Base-by-base conservation (phyloP, 148 eudicot species). In the Rhododendron molle region DNA sequence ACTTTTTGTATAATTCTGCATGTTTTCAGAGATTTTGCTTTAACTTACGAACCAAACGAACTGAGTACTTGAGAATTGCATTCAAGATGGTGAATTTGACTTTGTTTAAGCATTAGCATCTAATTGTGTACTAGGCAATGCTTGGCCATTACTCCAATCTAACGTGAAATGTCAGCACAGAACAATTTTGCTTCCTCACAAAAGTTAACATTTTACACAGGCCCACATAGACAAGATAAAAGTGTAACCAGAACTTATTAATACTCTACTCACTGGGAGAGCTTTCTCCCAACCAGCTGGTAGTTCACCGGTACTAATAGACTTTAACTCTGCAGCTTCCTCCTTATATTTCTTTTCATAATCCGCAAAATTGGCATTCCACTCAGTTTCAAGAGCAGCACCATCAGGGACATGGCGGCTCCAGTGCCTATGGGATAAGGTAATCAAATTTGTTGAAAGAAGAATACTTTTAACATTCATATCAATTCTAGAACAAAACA, bases 211-310 rank as follows among this genome's bases (percentile, higher is more conserved):
- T 81, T 72, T 16, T 44, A 23, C n/a, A 49, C 67, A 21, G 67
- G 28, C 28, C 16, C 13, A 10, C 62, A 15, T 47, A 32, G 65
- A 30, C 32, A 38, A 38, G 40, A 38, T 60, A 32, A 46, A 32
- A 20, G 85, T 7, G 78, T 20, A 20, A 71, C 43, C 23, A 67
- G 40, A 30, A 60, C 32, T 3, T 15, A 46, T 38, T 20, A 81
- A 79, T 50, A 8, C 67, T 89, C 54, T 83, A 92, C 99, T 91
- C 67, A 97, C 99, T 73, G 99, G 99, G 78, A 97, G 93, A 87
- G 98, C 96, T 65, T 94, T 94, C 89, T 95, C 99, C 99, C 99
- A 97, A 50, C 94, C 98, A 88, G 95, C 91, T 30, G 99, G 95
- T 7, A 95, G 87, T 87, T 92, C 93, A 30, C 99, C 98, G 38